Base-by-base conservation (phyloP, 208 protist genomes). In the Lotmaria passim region DNA sequence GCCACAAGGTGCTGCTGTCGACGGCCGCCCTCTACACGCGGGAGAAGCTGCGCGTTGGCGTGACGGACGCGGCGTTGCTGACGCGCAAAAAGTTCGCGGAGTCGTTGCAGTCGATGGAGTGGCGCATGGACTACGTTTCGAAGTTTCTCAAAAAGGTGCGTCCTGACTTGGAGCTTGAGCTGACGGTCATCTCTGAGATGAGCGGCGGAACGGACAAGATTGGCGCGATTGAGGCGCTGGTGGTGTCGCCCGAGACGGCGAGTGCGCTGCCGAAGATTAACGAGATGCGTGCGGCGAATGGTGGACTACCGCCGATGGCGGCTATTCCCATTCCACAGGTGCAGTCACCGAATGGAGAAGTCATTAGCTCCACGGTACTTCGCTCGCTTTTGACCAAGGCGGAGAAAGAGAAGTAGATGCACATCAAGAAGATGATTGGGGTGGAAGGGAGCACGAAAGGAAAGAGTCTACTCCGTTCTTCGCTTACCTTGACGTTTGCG, bases 1-100 rank as follows among this genome's bases (percentile, higher is more conserved):
- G 93, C 30, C 93, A 97, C 73, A 95, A 95, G 60, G 60, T 97
- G 34, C 77, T 97, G 7, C 80, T 97, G 28, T 89, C 93, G 1
- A 88, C 83, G 14, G 85, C 90, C 12, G 50, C 81, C 0, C 84
- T 97, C 34, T 75, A 93, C 71, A 67, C 87, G 7, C 69, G 57
- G 17, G 66, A 86, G 7, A 79, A 73, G 44, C 63, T 97, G 11
- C 88, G 80, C 47, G 78, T 95, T 15, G 93, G 93, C 6, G 73
- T 97, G 19, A 91, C 91, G 0, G 65, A 75, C 24, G 73, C 83
- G 8, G 71, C 19, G 23, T 66, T 97, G 63, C 70, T 96, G 23
- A 46, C 33, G 2, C 81, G 82, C 51, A 97, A 97, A 47, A 81
- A 78, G 47, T 89, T 89, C 60, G 79, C 79, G 0, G 66, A 88